Evolutionary conservation across 2,329 filamentous ascomycete genomes (phyloP), one percentile per base, ranked within the genome.

Genomic region (Hyphodiscus sp.): DNA sequence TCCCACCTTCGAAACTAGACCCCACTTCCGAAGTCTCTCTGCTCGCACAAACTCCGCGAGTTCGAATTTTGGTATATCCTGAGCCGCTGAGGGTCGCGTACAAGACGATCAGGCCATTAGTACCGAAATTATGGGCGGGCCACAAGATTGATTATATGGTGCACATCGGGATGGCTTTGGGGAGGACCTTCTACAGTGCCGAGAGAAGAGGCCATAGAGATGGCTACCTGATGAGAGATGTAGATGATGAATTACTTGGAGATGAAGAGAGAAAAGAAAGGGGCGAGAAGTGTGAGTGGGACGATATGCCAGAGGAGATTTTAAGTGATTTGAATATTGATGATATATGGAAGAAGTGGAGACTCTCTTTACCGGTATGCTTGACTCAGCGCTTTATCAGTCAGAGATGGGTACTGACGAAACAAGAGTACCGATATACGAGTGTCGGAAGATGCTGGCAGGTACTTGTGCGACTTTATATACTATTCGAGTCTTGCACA

Each of bases 161-260:
- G 3, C 89, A 95, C 69, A 86, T 95, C 49, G 90, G 90, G 58
- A 90, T 95, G 79, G 87, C 89, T 0, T 73, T 67, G 66, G 86
- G 68, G 64, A 80, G 72, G 61, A 77, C 69, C 62, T 82, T 81
- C 61, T 95, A 92, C 68, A 79, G 80, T 11, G 73, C 92, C 9
- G 90, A 95, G 72, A 77, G 80, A 11, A 74, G 79, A 38, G 89
- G 80, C 0, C 85, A 88, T 64, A 79, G 87, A 41, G 83, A 88
- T 61, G 85, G 85, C 3, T 95, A 95, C 70, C 71, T 72, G 18
- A 77, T 85, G 61, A 72, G 72, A 19, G 90, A 95, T 67, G 80
- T 91, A n/a, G 83, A 91, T 61, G 81, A 79, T 3, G 71, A 80
- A 63, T 70, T 76, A 9, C 71, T 80, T n/a, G 51, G 48, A 10